Percentiles rank a stretch among this genome's conserved stretches.
Evolutionary conservation across 495 filamentous ascomycete genomes (phyloP).

Genomic region (Hyphodiscus hymeniophilus): DNA sequence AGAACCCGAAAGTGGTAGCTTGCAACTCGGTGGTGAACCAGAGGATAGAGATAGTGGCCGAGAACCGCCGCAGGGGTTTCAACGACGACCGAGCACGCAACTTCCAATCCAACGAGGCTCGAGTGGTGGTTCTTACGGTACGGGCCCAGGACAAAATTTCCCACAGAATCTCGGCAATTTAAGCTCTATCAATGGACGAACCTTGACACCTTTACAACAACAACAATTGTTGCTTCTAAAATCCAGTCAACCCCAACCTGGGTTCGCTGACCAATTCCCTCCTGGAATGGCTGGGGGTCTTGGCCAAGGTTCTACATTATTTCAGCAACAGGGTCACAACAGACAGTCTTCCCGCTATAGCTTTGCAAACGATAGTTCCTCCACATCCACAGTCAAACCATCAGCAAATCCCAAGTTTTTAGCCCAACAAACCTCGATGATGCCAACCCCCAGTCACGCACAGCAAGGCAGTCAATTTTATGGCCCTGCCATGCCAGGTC

Average conservation of each 20-base stretch:
- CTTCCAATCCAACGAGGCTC: slow-evolving; percentile 64
- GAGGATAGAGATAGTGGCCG: slow-evolving; percentile 58
- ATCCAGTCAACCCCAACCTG: slow-evolving; percentile 48
- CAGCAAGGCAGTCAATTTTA: slow-evolving; percentile 52
- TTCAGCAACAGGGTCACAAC: slow-evolving; percentile 71
- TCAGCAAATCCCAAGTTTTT: slow-evolving; percentile 76
- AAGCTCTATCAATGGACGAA: slow-evolving; percentile 51
- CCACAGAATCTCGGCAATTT: slow-evolving; percentile 34
- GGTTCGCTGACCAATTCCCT: slow-evolving; percentile 50
- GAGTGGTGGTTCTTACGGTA: slow-evolving; percentile 42
- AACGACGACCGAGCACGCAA: slow-evolving; percentile 50
- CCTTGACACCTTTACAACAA: slow-evolving; percentile 74
- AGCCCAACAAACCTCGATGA: slow-evolving; percentile 83
- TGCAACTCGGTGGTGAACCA: slow-evolving; percentile 84
- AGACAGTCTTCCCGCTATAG: slow-evolving; percentile 83
- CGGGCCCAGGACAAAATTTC: slow-evolving; percentile 44
- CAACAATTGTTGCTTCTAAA: slow-evolving; percentile 63
- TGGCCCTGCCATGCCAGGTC: slow-evolving; percentile 68
- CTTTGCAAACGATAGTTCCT: slow-evolving; percentile 71
- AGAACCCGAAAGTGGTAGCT: slow-evolving; percentile 70
- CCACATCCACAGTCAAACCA: slow-evolving; percentile 57
- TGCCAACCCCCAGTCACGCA: slow-evolving; percentile 49
- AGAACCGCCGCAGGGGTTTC: slow-evolving; percentile 44
- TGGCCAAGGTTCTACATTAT: slow-evolving; percentile 39
- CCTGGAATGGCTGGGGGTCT: slow-evolving; percentile 29